A percentile compares a stretch with the other conserved stretches of the same genome.
Evolutionary conservation across 305 asterid species (phyloP).

Genomic region (Coffea humblotiana): DNA sequence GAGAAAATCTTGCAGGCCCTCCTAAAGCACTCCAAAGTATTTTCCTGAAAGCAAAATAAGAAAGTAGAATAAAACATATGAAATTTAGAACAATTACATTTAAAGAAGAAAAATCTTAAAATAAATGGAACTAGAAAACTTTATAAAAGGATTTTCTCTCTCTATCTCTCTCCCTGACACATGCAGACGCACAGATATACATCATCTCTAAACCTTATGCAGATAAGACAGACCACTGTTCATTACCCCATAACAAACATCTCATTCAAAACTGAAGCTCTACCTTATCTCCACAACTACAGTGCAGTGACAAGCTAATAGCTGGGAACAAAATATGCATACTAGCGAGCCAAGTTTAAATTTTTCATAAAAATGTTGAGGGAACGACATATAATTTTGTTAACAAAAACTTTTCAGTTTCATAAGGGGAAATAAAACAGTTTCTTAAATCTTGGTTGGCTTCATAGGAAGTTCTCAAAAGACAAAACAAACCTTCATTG

Average conservation of each 20-base stretch:
- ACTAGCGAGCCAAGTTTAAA: neutral
- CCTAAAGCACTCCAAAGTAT: constrained; percentile 78
- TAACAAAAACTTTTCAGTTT: neutral
- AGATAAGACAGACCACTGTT: neutral
- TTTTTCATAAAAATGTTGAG: neutral
- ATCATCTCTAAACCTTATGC: neutral
- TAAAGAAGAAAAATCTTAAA: neutral
- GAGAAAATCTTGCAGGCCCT: constrained; percentile 92
- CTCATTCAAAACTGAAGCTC: constrained; percentile 11
- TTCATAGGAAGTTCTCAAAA: neutral
- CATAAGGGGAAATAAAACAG: neutral
- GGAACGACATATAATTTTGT: no score
- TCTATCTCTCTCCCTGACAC: neutral
- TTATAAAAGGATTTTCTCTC: neutral
- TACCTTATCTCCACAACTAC: neutral
- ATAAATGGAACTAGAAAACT: neutral
- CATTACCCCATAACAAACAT: neutral
- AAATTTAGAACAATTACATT: neutral
- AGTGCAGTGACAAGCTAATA: neutral
- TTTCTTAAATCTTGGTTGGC: neutral
- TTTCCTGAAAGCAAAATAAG: constrained; percentile 59
- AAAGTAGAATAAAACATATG: constrained; percentile 15
- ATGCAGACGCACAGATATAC: neutral
- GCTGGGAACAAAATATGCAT: neutral
- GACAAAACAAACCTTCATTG: neutral